Evolutionary conservation across 768 basidiomycete species (phyloP).

Genomic region (Auricularia cornea): DNA sequence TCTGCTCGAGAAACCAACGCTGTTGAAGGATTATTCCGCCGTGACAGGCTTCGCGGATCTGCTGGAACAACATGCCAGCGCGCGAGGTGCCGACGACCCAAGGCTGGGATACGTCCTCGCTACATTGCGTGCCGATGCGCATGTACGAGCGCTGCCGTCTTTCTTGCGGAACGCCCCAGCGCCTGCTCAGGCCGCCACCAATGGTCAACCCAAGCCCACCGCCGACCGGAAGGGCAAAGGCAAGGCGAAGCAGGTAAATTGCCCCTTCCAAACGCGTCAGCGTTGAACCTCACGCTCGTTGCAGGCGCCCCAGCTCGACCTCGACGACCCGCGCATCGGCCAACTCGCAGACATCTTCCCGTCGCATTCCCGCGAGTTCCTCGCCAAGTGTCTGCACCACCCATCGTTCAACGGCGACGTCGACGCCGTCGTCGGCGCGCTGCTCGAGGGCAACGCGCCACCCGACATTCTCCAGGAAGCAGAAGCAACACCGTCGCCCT

Average conservation of each 20-base stretch:
- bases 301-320: constrained; percentile 40
- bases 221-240: constrained; percentile 32
- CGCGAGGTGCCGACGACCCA: constrained; percentile 5
- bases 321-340: constrained; percentile 34
- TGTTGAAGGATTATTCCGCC: not conserved
- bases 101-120: not conserved
- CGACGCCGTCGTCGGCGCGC: constrained; percentile 57
- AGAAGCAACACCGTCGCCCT: not conserved
- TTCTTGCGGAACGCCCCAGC: constrained; percentile 46
- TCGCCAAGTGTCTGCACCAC: constrained; percentile 48
- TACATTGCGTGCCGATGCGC: constrained; percentile 21
- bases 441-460: constrained; percentile 70
- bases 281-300: not conserved
- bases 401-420: constrained; percentile 43
- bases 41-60: not conserved
- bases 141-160: constrained; percentile 18
- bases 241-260: constrained; percentile 18
- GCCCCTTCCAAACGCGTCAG: not conserved
- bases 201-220: constrained; percentile 5
- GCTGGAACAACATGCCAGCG: constrained; percentile 5
- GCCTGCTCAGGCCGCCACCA: constrained; percentile 43
- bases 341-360: constrained; percentile 76
- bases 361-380: constrained; percentile 45
- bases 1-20: not conserved
- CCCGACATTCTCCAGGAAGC: constrained; percentile 10